phyloP scores from a whole-genome alignment of 2,329 filamentous ascomycete species.

The Scytalidium sp. region DNA sequence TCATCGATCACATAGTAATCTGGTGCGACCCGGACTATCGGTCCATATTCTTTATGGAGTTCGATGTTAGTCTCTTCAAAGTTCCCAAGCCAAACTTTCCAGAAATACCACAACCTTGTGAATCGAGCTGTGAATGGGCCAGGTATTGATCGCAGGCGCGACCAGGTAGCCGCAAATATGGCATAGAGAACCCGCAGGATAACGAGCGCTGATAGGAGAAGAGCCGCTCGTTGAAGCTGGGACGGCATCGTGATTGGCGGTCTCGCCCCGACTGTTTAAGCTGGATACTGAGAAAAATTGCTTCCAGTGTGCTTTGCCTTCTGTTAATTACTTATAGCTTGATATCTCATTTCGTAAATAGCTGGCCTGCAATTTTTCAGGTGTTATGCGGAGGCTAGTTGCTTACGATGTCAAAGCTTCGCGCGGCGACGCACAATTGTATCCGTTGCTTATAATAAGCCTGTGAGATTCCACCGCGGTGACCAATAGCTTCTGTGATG shows the following conservation, averaged over 20 bases:
- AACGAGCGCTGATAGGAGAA: background rate
- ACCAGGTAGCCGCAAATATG: background rate
- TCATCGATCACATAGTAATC: conserved; percentile 45
- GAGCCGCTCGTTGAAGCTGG: background rate
- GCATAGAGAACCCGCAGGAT: background rate
- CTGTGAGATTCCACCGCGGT: too few species aligned
- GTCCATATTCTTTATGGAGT: conserved; percentile 38
- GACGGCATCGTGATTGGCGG: background rate
- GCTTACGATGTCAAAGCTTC: too few species aligned
- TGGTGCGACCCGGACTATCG: conserved; percentile 45
- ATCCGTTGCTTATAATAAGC: too few species aligned
- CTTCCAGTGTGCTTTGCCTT: too few species aligned
- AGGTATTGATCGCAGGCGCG: conserved; percentile 33
- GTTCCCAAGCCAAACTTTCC: conserved; percentile 31
- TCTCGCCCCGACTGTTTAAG: too few species aligned
- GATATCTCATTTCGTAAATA: too few species aligned
- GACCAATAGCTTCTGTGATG: too few species aligned
- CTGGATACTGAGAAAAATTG: too few species aligned
- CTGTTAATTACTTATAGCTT: too few species aligned
- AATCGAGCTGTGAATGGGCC: conserved; percentile 43
- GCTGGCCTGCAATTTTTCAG: too few species aligned
- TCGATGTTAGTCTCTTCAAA: conserved; percentile 36
- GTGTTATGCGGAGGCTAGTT: too few species aligned
- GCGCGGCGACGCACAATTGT: too few species aligned
- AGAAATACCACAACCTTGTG: conserved; percentile 42